Evolutionary conservation across 495 filamentous ascomycete species (phyloP), one percentile per base, ranked within the genome.

Genomic region (Penicilliopsis zonata): DNA sequence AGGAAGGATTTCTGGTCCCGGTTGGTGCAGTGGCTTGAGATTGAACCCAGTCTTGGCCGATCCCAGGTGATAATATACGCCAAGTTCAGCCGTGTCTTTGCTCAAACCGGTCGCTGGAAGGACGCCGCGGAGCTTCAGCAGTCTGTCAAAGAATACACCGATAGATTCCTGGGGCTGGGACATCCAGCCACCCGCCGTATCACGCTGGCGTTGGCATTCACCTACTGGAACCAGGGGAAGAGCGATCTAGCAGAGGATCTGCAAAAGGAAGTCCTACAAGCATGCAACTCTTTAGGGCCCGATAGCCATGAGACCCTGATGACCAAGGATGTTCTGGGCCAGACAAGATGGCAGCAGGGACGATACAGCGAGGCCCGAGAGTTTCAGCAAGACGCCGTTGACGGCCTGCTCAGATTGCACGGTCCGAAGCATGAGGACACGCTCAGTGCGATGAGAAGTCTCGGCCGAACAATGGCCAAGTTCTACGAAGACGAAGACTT

Each of bases 51-150:
- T 7, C 29, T 41, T 21, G 16, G 24, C 9, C 29, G 40, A 14
- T 12, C 12, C 12, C 25, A 42, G 18, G 46, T 47, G 6, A 7
- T 47, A 0, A 36, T 47, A 25, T 43, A 32, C 9, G 49, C 42
- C 1, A 55, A 51, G 21, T 62, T 60, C 29, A 59, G 58, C 28
- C 18, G 44, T 9, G 52, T 62, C 2, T 62, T 54, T 29, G 31
- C 41, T 1, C 41, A 58, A 34, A 41, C 35, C 24, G 59, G 53
- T 2, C 34, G 24, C 4, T 57, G 37, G 30, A 14, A 44, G 9
- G 39, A 50, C 12, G 58, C 58, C 9, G 28, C 42, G 26, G 23
- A 27, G 23, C 36, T 57, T 13, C 46, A 50, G 28, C 8, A 41
- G 14, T 12, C 31, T 6, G 48, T 54, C 2, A 44, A 29, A 22